These are phyloP conservation scores for Coniochaeta sp. DNA, from an alignment of 2,329 filamentous ascomycete genomes.

Conservation along the genomic window DNA sequence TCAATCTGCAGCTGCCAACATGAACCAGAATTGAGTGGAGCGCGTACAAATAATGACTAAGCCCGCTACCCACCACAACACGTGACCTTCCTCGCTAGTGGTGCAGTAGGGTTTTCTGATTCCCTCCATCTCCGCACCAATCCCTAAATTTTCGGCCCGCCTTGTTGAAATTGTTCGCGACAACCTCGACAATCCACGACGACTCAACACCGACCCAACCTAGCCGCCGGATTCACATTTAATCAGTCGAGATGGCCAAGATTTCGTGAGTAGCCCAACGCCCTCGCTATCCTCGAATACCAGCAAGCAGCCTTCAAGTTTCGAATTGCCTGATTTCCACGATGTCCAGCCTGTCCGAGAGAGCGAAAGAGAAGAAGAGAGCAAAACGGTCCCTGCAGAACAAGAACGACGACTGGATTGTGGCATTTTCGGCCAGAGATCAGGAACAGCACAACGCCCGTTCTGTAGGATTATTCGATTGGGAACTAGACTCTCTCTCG, in stretches of 20 bases:
- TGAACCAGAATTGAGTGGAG: too few relatives aligned
- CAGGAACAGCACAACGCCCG: too few relatives aligned
- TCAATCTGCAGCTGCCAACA: too few relatives aligned
- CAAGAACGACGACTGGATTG: neutral
- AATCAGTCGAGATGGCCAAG: constrained; percentile 56
- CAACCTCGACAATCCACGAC: constrained; percentile 1
- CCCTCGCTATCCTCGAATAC: neutral
- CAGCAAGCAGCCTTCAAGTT: constrained; percentile 7
- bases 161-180: constrained; percentile 5
- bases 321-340: constrained; percentile 12
- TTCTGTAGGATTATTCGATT: neutral
- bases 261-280: constrained; percentile 47
- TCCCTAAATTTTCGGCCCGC: constrained; percentile 4
- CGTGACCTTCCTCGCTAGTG: neutral
- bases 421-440: too few relatives aligned
- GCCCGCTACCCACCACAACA: too few relatives aligned
- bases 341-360: constrained; percentile 4
- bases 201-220: constrained; percentile 9
- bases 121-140: constrained; percentile 2
- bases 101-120: constrained; percentile 1
- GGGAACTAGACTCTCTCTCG: neutral
- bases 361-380: too few relatives aligned
- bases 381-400: too few relatives aligned
- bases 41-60: too few relatives aligned
- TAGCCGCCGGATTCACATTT: constrained; percentile 19